Base-by-base conservation (phyloP, 805 yeast genomes). In the Teunomyces stri region DNA sequence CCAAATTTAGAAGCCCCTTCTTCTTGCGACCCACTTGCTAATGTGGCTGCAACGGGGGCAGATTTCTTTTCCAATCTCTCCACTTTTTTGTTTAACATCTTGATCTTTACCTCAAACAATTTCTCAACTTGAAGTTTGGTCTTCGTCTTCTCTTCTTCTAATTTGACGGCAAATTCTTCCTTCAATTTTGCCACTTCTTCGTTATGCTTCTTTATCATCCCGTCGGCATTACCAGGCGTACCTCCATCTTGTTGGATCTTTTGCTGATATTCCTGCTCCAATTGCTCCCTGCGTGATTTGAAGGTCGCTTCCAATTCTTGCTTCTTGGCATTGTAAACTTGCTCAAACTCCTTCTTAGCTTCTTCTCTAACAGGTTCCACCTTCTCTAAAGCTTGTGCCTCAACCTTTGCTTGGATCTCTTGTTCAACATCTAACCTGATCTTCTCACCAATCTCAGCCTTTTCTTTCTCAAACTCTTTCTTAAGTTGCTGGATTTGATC, bases 31-130 rank as follows among this genome's bases (percentile, higher is more conserved):
- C 34, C 43, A 27, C 16, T 38, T 22, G 12, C 7, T 12, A 7
- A 10, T n/a, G 11, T 18, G 27, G 11, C 27, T 25, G 27, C 27
- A 7, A 25, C 27, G 27, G 27, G 27, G 11, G 27, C 11, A 25
- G 27, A 25, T 25, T 39, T 47, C n/a, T 44, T 41, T 50, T 78
- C 81, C 25, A 79, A 68, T 44, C 74, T 75, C 38, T 77, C 81
- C n/a, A 79, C 66, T 60, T 78, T 82, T 52, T 72, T 71, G 54
- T 74, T 76, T 54, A 81, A 68, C 62, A 85, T 75, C 49, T 74
- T 78, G 47, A 76, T 74, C 54, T 82, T 78, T 62, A 85, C 76
- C 49, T 79, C 85, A 42, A 75, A 76, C 56, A 82, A 82, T 58
- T 81, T 79, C 43, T 79, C 78, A 37, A 80, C 76, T 21, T 79